Evolutionary conservation across 306 rosid genomes (phyloP), one percentile per base, ranked within the genome.

Genomic region (Cicer yamashitae): DNA sequence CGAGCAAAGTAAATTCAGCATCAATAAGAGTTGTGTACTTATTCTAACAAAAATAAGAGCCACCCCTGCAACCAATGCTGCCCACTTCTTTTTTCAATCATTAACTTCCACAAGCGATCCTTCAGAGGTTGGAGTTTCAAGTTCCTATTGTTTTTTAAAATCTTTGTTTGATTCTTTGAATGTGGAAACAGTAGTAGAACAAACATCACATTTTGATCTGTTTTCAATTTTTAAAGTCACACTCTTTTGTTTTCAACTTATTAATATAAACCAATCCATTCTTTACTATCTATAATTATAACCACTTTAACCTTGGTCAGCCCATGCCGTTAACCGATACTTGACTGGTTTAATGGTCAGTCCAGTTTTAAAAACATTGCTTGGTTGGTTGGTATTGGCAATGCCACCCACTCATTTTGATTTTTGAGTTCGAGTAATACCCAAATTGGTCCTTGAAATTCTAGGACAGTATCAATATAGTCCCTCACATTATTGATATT

Each of bases 1-100:
- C 3, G 8, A 51, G 30, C 3, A n/a, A 22, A 70, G 77, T 15
- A 52, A 41, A 70, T 20, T 78, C 71, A 40, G 18, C 2, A 47
- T 70, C 57, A 60, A 41, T 4, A 20, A 63, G 41, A 56, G 43
- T 52, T 61, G 25, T 13, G 40, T 11, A 69, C 37, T 57, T 43
- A 57, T 58, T 77, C 30, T 48, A 39, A 56, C 47, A 30, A 54
- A 54, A 40, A 41, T 2, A 38, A 63, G 41, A 56, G 43, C 15
- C 15, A 8, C 57, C 22, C 15, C 22, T 6, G 25, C 15, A 17
- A 25, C 13, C 56, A 76, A 18, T 76, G 37, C 6, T 37, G 41
- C 12, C 22, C 11, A 2, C 41, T 9, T 8, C 37, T 64, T 40
- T 17, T 64, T 64, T 9, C 14, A 64, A 64, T 64, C 34, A 39